Evolutionary conservation across 371 early-diverging fungal genomes (phyloP).

Genomic region (Mucor piriformis): DNA sequence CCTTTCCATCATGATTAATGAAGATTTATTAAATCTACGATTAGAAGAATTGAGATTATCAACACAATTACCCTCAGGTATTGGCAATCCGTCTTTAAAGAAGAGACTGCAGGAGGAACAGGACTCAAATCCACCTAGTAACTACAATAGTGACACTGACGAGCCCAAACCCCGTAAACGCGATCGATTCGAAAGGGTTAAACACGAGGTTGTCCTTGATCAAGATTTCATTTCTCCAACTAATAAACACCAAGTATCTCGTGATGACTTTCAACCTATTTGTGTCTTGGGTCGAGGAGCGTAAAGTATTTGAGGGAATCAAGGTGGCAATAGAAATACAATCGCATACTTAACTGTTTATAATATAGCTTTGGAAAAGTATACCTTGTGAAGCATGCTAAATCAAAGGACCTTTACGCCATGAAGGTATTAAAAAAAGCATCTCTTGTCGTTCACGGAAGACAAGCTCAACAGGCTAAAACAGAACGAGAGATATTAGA

Average conservation of each 20-base stretch:
- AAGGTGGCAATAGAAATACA: no score
- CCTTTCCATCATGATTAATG: constrained; percentile 3
- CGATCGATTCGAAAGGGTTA: constrained; percentile 10
- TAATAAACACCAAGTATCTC: constrained; percentile 64
- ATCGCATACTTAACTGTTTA: not conserved
- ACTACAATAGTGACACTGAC: constrained; percentile 48
- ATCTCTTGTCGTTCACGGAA: constrained; percentile 70
- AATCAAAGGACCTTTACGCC: constrained; percentile 71
- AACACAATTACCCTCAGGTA: constrained; percentile 29
- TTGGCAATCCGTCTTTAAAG: constrained; percentile 28
- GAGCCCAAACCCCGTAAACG: constrained; percentile 39
- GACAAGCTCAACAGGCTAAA: constrained; percentile 71
- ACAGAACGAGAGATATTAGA: constrained; percentile 80
- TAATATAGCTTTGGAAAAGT: constrained; percentile 74
- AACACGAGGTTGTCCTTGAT: constrained; percentile 29
- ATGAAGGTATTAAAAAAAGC: constrained; percentile 96
- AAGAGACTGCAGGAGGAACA: constrained; percentile 22
- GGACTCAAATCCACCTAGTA: constrained; percentile 39
- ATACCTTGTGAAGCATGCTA: constrained; percentile 75
- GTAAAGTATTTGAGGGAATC: constrained; percentile 32
- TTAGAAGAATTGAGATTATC: constrained; percentile 11
- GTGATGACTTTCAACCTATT: constrained; percentile 87
- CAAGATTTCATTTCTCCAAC: constrained; percentile 28
- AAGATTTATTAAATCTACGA: constrained; percentile 8
- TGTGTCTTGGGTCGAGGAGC: constrained; percentile 96